phyloP scores from a whole-genome alignment of 805 yeast genomes.

The Hanseniaspora pseudoguilliermondii region DNA sequence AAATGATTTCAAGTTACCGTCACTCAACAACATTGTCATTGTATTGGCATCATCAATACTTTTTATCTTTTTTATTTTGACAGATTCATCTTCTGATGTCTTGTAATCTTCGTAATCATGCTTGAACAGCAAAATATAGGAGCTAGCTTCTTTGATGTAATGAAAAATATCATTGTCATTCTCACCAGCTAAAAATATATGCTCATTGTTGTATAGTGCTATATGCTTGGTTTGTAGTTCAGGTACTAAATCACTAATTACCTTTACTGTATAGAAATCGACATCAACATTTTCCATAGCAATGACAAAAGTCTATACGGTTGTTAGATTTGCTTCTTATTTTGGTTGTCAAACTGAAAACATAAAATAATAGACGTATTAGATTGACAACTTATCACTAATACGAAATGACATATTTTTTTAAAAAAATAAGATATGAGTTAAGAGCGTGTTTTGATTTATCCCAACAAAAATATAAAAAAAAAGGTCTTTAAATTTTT shows the following conservation, averaged over 20 bases:
- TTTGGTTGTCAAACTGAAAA: not conserved
- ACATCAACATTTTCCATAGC: not conserved
- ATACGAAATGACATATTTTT: too few species aligned
- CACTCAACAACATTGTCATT: not conserved
- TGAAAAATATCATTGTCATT: slow-evolving; percentile 8
- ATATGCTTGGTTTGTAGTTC: not conserved
- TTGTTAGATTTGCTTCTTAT: too few species aligned
- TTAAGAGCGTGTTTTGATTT: too few species aligned
- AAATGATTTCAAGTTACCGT: slow-evolving; percentile 5
- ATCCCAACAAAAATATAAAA: not conserved
- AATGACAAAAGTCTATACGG: not conserved
- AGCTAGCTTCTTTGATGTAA: slow-evolving; percentile 1
- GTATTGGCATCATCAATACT: not conserved
- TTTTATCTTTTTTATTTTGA: not conserved
- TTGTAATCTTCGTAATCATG: slow-evolving; percentile 7
- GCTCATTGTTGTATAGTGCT: slow-evolving; percentile 1
- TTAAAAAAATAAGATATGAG: too few species aligned
- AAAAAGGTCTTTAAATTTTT: too few species aligned
- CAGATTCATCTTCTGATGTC: not conserved
- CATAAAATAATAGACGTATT: too few species aligned
- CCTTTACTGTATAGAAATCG: not conserved
- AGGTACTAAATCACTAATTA: not conserved
- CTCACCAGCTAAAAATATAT: not conserved
- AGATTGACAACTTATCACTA: too few species aligned
- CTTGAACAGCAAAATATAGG: slow-evolving; percentile 3